Conservation (phyloP, 371 early-diverging fungal genomes). For the Batrachochytrium dendrobatidis region DNA sequence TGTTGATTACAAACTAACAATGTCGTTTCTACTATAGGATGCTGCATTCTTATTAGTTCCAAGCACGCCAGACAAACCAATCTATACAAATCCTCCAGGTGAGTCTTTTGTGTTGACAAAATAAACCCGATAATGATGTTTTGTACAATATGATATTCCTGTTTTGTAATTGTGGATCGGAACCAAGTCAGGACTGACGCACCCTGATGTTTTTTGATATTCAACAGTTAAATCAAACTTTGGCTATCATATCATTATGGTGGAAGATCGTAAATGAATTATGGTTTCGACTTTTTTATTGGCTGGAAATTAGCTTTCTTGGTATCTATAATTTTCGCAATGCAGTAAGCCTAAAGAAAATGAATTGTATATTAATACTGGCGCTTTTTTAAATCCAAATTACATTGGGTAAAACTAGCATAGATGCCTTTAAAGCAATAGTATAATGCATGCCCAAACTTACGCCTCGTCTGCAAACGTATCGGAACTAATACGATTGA, state of each 20-base stretch:
- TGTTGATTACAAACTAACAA: too few relatives aligned
- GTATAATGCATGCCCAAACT: too few relatives aligned
- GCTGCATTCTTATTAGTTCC: constrained; percentile 1
- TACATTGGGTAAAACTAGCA: too few relatives aligned
- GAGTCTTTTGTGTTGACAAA: too few relatives aligned
- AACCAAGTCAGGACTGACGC: not conserved
- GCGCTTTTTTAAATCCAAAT: too few relatives aligned
- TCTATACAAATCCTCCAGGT: not conserved
- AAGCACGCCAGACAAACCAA: not conserved
- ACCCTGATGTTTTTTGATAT: not conserved
- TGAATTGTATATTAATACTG: not conserved
- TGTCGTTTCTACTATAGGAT: too few relatives aligned
- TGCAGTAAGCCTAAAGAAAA: too few relatives aligned
- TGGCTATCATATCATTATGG: constrained; percentile 8
- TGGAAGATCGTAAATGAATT: not conserved
- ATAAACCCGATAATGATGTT: too few relatives aligned
- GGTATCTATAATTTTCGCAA: not conserved
- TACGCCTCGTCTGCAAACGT: constrained; percentile 32
- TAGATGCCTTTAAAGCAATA: too few relatives aligned
- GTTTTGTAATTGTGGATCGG: not conserved
- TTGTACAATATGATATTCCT: not conserved
- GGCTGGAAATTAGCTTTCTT: too few relatives aligned
- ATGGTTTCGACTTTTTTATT: too few relatives aligned
- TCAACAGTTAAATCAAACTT: constrained; percentile 2
- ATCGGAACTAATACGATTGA: constrained; percentile 21